Evolutionary conservation across 2,329 filamentous ascomycete genomes (phyloP).

Genomic region (Fusarium sp.): DNA sequence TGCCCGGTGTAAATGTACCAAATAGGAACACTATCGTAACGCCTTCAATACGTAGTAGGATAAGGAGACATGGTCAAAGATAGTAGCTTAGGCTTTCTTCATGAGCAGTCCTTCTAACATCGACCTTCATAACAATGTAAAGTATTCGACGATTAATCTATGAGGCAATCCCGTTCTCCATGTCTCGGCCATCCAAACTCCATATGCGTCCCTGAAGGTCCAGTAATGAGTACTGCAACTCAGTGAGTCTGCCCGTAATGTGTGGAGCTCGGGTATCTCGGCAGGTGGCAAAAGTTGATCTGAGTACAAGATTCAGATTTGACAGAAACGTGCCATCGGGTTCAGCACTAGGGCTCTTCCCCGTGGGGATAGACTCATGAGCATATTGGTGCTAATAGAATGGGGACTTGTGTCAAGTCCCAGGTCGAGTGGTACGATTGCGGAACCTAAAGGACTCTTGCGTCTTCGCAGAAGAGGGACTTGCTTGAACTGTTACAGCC

Average conservation of each 20-base stretch:
- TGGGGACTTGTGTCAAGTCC: constrained; percentile 15
- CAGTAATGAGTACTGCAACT: background rate
- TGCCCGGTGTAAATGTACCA: too few relatives aligned
- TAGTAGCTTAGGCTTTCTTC: too few relatives aligned
- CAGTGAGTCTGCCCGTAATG: background rate
- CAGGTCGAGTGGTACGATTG: constrained; percentile 29
- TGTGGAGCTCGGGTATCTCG: constrained; percentile 17
- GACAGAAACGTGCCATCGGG: background rate
- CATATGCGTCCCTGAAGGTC: too few relatives aligned
- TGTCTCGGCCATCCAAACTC: too few relatives aligned
- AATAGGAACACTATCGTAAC: too few relatives aligned
- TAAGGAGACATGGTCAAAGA: too few relatives aligned
- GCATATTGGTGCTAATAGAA: constrained; percentile 23
- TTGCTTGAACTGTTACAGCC: too few relatives aligned
- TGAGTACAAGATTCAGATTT: constrained; percentile 5
- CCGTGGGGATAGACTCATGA: constrained; percentile 39
- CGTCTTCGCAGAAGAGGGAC: too few relatives aligned
- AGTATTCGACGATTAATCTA: too few relatives aligned
- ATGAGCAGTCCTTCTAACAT: too few relatives aligned
- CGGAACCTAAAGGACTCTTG: background rate
- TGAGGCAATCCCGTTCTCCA: background rate
- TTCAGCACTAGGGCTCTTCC: constrained; percentile 12
- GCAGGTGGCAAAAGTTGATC: background rate
- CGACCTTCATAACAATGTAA: too few relatives aligned
- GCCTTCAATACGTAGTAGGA: too few relatives aligned